Evolutionary conservation across 2,329 filamentous ascomycete genomes (phyloP), one percentile per base, ranked within the genome.

Genomic region (Epichloe aotearoae): DNA sequence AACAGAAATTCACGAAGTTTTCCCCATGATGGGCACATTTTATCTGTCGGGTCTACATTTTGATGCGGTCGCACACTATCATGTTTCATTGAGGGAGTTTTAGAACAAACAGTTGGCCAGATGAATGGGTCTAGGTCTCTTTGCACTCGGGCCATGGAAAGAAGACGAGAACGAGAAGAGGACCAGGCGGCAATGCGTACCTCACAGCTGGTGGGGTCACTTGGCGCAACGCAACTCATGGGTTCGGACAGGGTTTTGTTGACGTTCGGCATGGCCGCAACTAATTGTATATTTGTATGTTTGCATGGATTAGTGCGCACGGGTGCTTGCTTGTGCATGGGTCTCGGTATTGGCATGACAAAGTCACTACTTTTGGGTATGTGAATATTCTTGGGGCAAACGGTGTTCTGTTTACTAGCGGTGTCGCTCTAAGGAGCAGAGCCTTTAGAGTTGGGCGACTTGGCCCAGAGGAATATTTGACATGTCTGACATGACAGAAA

Each of bases 131-230:
- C 30, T 10, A 10, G 30, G 30, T 30, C 36, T 38, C 15, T 38
- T 38, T n/a, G 14, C 36, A 38, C 36, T 38, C 14, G 36, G 36
- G 36, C 8, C 30, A 30, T 1, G 30, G 30, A 30, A 30, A 30
- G 30, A 30, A 30, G 30, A 30, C 30, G 30, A 8, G 8, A 30
- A 30, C 3, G 30, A 30, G 30, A 30, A 10, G 37, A 50, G 39
- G 42, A 40, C 14, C 19, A 33, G 48, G 48, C 48, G 48, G 48
- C 48, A 46, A 50, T 34, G 48, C 48, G 34, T 39, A 34, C n/a
- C 39, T 46, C 20, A 8, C 42, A 40, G 41, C 5, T 10, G 12
- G 19, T 41, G 39, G 10, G 26, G 26, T 10, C 26, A 30, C 8
- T 30, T 2, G 3, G 11, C n/a, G 19, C 19, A 5, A 12, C 11